Evolutionary conservation across 495 filamentous ascomycete species (phyloP), one percentile per base, ranked within the genome.

Genomic region (Apiosordaria backusii): DNA sequence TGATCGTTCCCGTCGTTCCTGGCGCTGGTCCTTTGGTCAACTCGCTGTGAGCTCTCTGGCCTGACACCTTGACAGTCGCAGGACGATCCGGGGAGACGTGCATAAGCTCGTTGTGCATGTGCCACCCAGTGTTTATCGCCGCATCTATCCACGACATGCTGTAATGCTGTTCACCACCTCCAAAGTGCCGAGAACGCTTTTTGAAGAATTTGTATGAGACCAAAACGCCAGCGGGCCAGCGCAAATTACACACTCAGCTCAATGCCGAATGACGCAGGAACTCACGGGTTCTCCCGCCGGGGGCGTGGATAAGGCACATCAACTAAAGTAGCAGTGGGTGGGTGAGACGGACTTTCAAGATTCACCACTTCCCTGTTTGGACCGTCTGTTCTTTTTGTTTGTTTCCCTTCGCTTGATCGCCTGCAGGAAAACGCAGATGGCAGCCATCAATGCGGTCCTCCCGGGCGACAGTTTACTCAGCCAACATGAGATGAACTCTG

Each of bases 251-350:
- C 35, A 0, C 35, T 45, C 35, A 45, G 35, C 35, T 1, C 35
- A 45, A 25, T 61, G 59, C 26, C 59, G 25, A 40, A 61, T 61
- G 59, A 61, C 59, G 59, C 59, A 61, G 59, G 59, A 27, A 27
- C 59, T 35, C 59, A 29, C 59, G 59, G 59, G 59, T 27, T 27
- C n/a, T 25, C 26, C 59, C 59, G 26, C 19, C 19, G 57, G 26
- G 26, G 27, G 29, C 6, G 26, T 18, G 59, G 27, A 45, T 27
- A 16, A 45, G n/a, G n/a, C n/a, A n/a, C n/a, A n/a, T n/a, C n/a
- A n/a, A n/a, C n/a, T n/a, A n/a, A n/a, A n/a, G n/a, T n/a, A n/a
- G n/a, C n/a, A 35, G 5, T 35, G 3, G 29, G 29, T 4, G 10
- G 29, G 29, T 35, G n/a, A 45, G 4, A 18, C 1, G n/a, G n/a